Evolutionary conservation across 2,329 filamentous ascomycete species (phyloP), one percentile per base, ranked within the genome.

Genomic region (Fusarium sp.): DNA sequence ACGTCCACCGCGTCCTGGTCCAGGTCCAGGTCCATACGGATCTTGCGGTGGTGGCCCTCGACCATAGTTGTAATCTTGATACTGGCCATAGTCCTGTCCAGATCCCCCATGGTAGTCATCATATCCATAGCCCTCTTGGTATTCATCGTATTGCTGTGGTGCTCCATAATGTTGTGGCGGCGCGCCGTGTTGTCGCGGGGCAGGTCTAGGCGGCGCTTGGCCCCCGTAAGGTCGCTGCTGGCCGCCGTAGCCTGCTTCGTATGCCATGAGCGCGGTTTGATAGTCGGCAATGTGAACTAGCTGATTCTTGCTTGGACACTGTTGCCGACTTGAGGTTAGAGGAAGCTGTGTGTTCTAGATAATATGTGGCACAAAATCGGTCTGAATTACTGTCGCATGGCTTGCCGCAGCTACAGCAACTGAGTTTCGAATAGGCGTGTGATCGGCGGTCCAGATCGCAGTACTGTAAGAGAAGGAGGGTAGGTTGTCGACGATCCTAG

Each of bases 181-280:
- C 15, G 61, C 70, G 36, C 60, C 69, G 42, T 70, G 70, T 67
- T 74, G 70, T 77, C 78, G 77, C 35, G 77, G 76, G 42, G 67
- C 71, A 43, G 77, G 74, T 50, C 79, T 74, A 51, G 78, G 79
- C 40, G 77, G 76, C 47, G 77, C 79, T 29, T 76, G 78, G 34
- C 80, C 81, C 59, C 76, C 78, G 68, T 84, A 83, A n/a, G 79
- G 78, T 54, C 80, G 79, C 68, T 82, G 79, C 48, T 81, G 78
- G 40, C 68, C 76, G 53, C 76, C 76, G 58, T 72, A 72, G n/a
- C 67, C 79, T 59, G 76, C 78, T 61, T 83, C 79, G 69, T 84
- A 85, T 41, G 83, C 80, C 83, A 86, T 86, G 13, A 29, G 36
- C 47, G 34, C 39, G 47, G 43, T 40, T 63, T 42, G 31, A 35